A percentile compares a stretch with the other conserved stretches of the same genome.
phyloP scores from a whole-genome alignment of 176 grass and related monocot species.

The Musa troglodytarum region DNA sequence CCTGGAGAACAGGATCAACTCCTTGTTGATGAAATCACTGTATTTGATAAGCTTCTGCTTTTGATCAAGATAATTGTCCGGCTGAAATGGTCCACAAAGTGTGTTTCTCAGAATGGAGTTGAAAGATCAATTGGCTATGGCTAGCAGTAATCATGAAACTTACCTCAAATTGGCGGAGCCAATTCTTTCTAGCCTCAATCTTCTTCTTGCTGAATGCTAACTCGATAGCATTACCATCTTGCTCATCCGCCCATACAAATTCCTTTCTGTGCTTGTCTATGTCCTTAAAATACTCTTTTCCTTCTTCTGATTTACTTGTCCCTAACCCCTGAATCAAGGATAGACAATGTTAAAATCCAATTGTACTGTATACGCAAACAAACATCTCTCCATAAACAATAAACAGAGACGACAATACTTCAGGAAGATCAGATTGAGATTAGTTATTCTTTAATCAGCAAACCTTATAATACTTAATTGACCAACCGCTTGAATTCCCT shows the following conservation, averaged over 20 bases:
- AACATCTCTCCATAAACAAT: too few species aligned
- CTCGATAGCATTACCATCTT: slow-evolving; percentile 60
- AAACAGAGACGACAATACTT: too few species aligned
- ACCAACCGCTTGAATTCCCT: slow-evolving; percentile 49
- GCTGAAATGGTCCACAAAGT: slow-evolving; percentile 31
- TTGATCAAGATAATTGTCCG: slow-evolving; percentile 72
- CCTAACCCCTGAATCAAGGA: slow-evolving; percentile 48
- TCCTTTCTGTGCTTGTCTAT: slow-evolving; percentile 52
- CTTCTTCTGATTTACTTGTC: slow-evolving; percentile 71
- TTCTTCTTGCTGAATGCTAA: slow-evolving; percentile 91
- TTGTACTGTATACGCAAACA: too few species aligned
- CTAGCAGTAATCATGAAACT: background rate
- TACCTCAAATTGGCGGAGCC: slow-evolving; percentile 76
- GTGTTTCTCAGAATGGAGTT: background rate
- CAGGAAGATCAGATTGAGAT: background rate
- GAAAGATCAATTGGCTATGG: background rate
- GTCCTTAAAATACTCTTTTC: slow-evolving; percentile 44
- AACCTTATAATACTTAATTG: slow-evolving; percentile 89
- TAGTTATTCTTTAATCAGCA: background rate
- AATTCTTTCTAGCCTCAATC: slow-evolving; percentile 56
- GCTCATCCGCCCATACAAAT: slow-evolving; percentile 51
- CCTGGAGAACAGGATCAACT: slow-evolving; percentile 80
- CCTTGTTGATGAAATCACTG: slow-evolving; percentile 91
- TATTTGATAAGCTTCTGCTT: slow-evolving; percentile 47
- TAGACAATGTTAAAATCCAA: background rate